phyloP scores from a whole-genome alignment of 352 stramenopile genomes.

The Pythium scleroteichum region DNA sequence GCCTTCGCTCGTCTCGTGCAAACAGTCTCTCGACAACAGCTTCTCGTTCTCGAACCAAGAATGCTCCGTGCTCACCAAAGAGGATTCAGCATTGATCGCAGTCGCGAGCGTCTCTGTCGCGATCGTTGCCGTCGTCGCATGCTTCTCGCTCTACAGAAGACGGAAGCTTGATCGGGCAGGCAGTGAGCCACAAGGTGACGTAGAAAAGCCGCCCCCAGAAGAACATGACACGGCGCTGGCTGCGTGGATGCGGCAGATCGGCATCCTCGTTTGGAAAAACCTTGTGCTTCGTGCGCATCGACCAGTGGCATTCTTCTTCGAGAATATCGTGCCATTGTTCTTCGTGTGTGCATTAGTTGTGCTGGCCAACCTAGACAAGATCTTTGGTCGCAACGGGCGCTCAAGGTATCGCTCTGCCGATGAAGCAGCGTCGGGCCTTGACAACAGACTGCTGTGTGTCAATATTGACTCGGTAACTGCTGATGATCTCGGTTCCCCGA shows the following conservation, averaged over 20 bases:
- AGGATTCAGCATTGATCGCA: conserved; percentile 22
- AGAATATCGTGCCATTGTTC: conserved; percentile 42
- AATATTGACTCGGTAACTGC: conserved; percentile 7
- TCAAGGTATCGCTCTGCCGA: neutral
- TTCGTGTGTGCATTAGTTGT: conserved; percentile 38
- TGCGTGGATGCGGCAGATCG: conserved; percentile 27
- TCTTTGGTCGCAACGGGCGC: conserved; percentile 15
- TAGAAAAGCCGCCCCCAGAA: neutral
- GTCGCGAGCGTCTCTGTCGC: conserved; percentile 1
- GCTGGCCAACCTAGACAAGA: conserved; percentile 37
- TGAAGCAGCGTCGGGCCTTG: conserved; percentile 15
- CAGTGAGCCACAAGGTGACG: neutral
- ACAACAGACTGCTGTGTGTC: conserved; percentile 31
- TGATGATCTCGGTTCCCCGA: conserved; percentile 28
- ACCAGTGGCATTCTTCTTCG: conserved; percentile 32
- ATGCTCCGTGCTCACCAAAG: conserved; percentile 13
- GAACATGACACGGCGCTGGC: neutral
- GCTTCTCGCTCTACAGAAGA: conserved; percentile 5
- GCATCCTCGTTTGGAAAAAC: conserved; percentile 50
- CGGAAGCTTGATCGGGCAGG: neutral
- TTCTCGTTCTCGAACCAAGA: conserved; percentile 29
- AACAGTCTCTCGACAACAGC: conserved; percentile 25
- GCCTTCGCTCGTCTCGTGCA: conserved; percentile 17
- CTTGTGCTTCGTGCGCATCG: conserved; percentile 31
- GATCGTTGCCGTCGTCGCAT: neutral